Evolutionary conservation across 2,329 filamentous ascomycete genomes (phyloP).

Genomic region (Trichophyton equinum): DNA sequence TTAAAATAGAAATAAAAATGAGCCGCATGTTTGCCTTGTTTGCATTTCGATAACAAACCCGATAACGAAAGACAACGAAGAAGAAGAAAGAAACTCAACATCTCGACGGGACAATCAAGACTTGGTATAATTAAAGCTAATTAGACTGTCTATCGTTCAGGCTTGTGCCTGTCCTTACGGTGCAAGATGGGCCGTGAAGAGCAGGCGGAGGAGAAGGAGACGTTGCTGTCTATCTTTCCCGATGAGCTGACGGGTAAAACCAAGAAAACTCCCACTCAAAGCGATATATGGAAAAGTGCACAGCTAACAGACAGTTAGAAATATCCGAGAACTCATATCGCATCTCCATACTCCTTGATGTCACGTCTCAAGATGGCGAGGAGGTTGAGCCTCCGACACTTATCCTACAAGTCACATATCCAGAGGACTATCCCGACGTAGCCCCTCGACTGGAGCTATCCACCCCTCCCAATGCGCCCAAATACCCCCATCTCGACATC

Average conservation of each 20-base stretch:
- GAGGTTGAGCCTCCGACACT: slow-evolving; percentile 54
- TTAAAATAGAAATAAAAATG: background rate
- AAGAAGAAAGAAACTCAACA: background rate
- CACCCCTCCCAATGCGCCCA: slow-evolving; percentile 54
- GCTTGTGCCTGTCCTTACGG: background rate
- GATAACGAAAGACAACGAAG: background rate
- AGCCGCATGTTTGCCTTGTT: slow-evolving; percentile 2
- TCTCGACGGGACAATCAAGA: background rate
- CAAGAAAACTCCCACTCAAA: background rate
- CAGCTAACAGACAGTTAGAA: slow-evolving; percentile 42
- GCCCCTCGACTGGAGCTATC: slow-evolving; percentile 71
- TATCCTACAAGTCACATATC: slow-evolving; percentile 74
- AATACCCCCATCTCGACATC: slow-evolving; percentile 64
- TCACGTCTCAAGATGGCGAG: slow-evolving; percentile 51
- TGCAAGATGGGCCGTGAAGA: slow-evolving; percentile 54
- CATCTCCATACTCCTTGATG: slow-evolving; percentile 73
- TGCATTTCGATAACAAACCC: background rate
- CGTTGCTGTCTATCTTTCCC: slow-evolving; percentile 95
- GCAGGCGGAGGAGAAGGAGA: slow-evolving; percentile 88
- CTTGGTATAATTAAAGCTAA: background rate
- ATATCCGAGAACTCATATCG: slow-evolving; percentile 82
- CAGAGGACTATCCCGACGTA: slow-evolving; percentile 80
- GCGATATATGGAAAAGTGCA: background rate
- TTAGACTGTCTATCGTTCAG: background rate
- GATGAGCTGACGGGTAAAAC: slow-evolving; percentile 79